These are phyloP conservation scores for Syzygium oleosum DNA, from an alignment of 345 rosid species.

Conservation along the genomic window DNA sequence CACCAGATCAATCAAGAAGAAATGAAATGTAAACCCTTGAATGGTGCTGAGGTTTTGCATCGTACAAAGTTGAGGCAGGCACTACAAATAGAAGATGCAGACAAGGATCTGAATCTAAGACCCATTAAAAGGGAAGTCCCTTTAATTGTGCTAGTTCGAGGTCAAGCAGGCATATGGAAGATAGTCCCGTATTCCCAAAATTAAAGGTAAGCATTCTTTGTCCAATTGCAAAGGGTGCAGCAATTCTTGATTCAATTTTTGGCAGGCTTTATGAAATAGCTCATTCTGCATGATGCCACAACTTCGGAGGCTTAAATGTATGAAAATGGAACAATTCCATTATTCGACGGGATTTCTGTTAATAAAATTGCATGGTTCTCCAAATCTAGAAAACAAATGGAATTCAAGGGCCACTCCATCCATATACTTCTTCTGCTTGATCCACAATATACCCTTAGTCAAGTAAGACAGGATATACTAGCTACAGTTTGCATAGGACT, in stretches of 20 bases:
- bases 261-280: not conserved
- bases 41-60: not conserved
- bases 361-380: not conserved
- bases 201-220: not conserved
- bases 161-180: not conserved
- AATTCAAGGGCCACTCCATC: not conserved
- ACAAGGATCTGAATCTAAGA: not conserved
- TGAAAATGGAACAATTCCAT: not conserved
- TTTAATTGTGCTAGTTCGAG: not conserved
- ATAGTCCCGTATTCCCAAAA: not conserved
- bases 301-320: not conserved
- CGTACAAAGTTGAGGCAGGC: not conserved
- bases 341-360: not conserved
- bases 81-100: not conserved
- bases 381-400: not conserved
- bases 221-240: not conserved
- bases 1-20: not conserved
- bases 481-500: not conserved
- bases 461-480: not conserved
- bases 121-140: not conserved
- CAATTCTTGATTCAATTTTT: not conserved
- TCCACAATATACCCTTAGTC: not conserved
- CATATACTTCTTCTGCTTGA: not conserved
- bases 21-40: not conserved
- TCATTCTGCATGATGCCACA: not conserved